phyloP scores from a whole-genome alignment of 257 asterid species.

The Penstemon davidsonii region DNA sequence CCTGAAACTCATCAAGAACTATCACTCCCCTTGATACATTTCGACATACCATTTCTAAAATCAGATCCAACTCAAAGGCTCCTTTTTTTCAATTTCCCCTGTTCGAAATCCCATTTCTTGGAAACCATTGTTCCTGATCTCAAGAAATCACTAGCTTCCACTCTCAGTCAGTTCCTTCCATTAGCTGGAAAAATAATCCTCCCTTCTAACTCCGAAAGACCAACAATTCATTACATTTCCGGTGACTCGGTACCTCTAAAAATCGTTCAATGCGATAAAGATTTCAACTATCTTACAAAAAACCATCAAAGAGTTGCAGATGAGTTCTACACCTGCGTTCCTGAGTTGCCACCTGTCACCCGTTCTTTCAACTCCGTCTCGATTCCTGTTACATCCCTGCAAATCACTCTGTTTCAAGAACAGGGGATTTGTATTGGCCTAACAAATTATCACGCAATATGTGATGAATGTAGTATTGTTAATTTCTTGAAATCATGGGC shows the following conservation, averaged over 20 bases:
- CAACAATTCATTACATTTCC: background rate
- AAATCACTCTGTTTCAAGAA: background rate
- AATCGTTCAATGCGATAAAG: background rate
- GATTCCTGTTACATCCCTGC: background rate
- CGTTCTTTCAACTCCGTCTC: background rate
- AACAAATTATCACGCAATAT: background rate
- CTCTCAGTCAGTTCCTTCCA: slow-evolving; percentile 4
- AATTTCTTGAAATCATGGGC: background rate
- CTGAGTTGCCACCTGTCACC: background rate
- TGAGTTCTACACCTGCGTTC: background rate
- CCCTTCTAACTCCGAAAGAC: background rate
- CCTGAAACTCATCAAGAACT: background rate
- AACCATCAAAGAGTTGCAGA: slow-evolving; percentile 4
- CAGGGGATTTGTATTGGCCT: slow-evolving; percentile 9
- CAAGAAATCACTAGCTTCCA: background rate
- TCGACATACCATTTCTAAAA: slow-evolving; percentile 2
- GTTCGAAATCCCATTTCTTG: slow-evolving; percentile 5
- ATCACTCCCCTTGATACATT: background rate
- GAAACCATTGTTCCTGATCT: slow-evolving; percentile 9
- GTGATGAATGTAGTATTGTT: background rate
- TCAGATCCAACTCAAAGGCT: background rate
- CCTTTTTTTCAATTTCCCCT: background rate
- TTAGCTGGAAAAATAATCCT: background rate
- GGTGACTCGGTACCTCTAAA: slow-evolving; percentile 10
- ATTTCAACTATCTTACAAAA: background rate